These are phyloP conservation scores for Alternaria dauci DNA, from an alignment of 2,329 filamentous ascomycete genomes.

Conservation along the genomic window DNA sequence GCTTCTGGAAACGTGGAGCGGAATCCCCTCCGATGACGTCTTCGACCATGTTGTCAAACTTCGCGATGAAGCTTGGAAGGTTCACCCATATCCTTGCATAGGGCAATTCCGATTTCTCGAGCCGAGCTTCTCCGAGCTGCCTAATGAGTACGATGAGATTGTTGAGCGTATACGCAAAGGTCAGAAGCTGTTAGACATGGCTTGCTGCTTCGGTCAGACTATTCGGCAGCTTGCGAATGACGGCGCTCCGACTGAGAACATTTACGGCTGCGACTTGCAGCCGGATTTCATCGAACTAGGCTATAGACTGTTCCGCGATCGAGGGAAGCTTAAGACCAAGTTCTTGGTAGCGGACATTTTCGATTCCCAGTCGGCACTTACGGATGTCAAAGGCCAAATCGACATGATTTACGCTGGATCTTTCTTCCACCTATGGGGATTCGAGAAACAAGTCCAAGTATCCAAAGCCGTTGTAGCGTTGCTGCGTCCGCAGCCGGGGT, in stretches of 20 bases:
- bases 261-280: constrained; percentile 53
- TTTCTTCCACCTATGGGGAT: constrained; percentile 55
- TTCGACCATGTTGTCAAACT: constrained; percentile 42
- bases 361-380: constrained; percentile 36
- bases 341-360: constrained; percentile 64
- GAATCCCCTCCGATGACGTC: constrained; percentile 43
- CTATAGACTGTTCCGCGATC: constrained; percentile 50
- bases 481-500: constrained; percentile 52
- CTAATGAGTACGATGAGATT: constrained; percentile 35
- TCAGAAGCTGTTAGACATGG: constrained; percentile 51
- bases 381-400: constrained; percentile 38
- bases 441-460: constrained; percentile 43
- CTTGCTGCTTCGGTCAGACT: constrained; percentile 57
- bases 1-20: constrained; percentile 50
- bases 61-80: constrained; percentile 36
- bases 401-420: constrained; percentile 54
- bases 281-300: constrained; percentile 63
- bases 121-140: constrained; percentile 28
- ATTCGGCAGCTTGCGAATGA: constrained; percentile 52
- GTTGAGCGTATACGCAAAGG: constrained; percentile 38
- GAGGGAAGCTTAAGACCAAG: constrained; percentile 53
- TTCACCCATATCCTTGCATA: constrained; percentile 46
- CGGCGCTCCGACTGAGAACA: constrained; percentile 51
- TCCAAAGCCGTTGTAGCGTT: constrained; percentile 46
- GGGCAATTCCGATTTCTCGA: constrained; percentile 46